phyloP scores from a whole-genome alignment of 176 grass and related monocot genomes.

The Sorghum bicolor region DNA sequence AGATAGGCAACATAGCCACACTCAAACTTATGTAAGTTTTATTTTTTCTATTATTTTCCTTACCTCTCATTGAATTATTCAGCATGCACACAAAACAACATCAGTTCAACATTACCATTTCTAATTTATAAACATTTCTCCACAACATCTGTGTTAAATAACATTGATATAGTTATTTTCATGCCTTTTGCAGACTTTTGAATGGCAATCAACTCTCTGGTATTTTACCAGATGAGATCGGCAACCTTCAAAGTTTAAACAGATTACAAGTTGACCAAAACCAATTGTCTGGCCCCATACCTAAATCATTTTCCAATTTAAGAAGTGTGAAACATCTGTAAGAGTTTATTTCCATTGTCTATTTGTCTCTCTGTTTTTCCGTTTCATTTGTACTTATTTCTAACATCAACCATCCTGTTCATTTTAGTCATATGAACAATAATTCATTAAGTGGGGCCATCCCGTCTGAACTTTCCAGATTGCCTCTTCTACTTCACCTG shows the following conservation, averaged over 20 bases:
- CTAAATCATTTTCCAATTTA: slow-evolving; percentile 86
- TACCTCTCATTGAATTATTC: background rate
- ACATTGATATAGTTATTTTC: background rate
- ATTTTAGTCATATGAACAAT: slow-evolving; percentile 95
- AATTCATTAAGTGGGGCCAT: slow-evolving; percentile 93
- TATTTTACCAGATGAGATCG: slow-evolving; percentile 79
- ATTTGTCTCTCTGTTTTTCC: slow-evolving; percentile 6
- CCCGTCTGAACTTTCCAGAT: slow-evolving; percentile 64
- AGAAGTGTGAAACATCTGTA: slow-evolving; percentile 80
- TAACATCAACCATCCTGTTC: slow-evolving; percentile 31
- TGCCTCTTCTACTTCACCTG: slow-evolving; percentile 80
- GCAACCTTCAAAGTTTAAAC: slow-evolving; percentile 65
- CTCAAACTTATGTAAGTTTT: slow-evolving; percentile 82
- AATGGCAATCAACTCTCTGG: slow-evolving; percentile 85
- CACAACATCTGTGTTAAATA: background rate
- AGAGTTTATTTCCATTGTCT: slow-evolving; percentile 31
- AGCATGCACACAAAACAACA: background rate
- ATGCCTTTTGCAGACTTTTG: slow-evolving; percentile 61
- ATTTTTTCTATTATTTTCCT: background rate
- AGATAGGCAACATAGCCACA: slow-evolving; percentile 78
- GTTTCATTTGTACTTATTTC: slow-evolving; percentile 7
- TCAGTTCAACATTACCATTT: background rate
- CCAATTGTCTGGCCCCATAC: slow-evolving; percentile 66
- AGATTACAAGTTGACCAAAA: slow-evolving; percentile 94
- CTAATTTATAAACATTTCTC: background rate